phyloP scores from a whole-genome alignment of 2,329 filamentous ascomycete genomes.

The Aureobasidium sp. region DNA sequence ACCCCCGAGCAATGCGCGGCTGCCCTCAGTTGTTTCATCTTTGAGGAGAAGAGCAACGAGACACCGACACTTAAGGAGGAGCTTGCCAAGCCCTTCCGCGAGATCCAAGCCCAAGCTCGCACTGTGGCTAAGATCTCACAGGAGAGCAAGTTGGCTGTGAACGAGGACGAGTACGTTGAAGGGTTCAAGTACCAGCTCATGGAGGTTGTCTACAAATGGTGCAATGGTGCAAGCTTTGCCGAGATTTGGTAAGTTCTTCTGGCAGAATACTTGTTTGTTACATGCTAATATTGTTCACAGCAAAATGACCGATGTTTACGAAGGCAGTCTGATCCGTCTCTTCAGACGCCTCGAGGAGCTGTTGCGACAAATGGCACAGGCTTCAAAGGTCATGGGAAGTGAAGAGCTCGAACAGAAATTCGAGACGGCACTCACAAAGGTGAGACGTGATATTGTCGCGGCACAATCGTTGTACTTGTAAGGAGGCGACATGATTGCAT shows the following conservation, averaged over 20 bases:
- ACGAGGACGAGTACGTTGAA: conserved; percentile 87
- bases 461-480: conserved; percentile 89
- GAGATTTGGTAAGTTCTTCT: conserved; percentile 75
- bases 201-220: conserved; percentile 92
- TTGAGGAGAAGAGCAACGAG: conserved; percentile 89
- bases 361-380: conserved; percentile 89
- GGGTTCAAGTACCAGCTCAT: conserved; percentile 92
- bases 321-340: conserved; percentile 89
- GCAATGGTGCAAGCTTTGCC: conserved; percentile 79
- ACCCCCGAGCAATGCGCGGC: conserved; percentile 81
- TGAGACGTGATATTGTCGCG: conserved; percentile 88
- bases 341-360: conserved; percentile 94
- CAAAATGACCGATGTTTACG: conserved; percentile 99
- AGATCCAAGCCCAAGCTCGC: conserved; percentile 80
- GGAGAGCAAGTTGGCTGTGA: conserved; percentile 88
- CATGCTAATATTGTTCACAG: conserved; percentile 39
- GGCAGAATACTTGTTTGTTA: neutral
- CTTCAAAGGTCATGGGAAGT: conserved; percentile 95
- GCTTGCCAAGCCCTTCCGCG: conserved; percentile 73
- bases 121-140: conserved; percentile 88
- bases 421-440: conserved; percentile 74
- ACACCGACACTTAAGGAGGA: conserved; percentile 68
- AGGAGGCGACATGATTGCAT: neutral
- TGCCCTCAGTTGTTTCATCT: conserved; percentile 88
- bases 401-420: conserved; percentile 91